Conservation (phyloP, 805 yeast species). For the Vanderwaltozyma yarrowii region DNA sequence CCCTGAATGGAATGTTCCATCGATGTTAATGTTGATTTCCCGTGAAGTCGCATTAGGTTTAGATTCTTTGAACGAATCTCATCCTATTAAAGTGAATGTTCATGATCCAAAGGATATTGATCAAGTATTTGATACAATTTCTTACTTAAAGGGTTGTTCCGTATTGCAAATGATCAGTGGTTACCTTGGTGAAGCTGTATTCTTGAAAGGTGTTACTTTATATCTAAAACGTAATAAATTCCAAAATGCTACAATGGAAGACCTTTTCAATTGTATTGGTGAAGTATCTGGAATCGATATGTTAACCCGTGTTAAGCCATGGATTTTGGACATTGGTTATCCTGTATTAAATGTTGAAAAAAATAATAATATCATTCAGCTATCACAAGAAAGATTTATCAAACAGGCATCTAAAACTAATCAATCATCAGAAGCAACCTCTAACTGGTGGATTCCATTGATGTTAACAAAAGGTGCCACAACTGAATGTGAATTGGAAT, state of each 20-base stretch:
- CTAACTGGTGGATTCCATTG: slow-evolving; percentile 49
- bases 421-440: not conserved
- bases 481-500: slow-evolving; percentile 1
- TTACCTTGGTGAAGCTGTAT: slow-evolving; percentile 56
- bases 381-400: slow-evolving; percentile 7
- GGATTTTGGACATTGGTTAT: slow-evolving; percentile 68
- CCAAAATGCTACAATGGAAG: slow-evolving; percentile 64
- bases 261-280: slow-evolving; percentile 55
- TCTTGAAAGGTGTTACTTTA: slow-evolving; percentile 61
- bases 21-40: slow-evolving; percentile 11
- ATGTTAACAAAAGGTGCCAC: slow-evolving; percentile 10
- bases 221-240: slow-evolving; percentile 55
- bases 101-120: slow-evolving; percentile 67
- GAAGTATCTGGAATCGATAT: slow-evolving; percentile 48
- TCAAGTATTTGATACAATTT: slow-evolving; percentile 73
- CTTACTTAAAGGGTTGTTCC: slow-evolving; percentile 75
- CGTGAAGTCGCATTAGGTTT: slow-evolving; percentile 33
- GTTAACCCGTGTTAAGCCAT: slow-evolving; percentile 33
- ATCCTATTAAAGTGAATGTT: slow-evolving; percentile 79
- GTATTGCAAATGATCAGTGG: slow-evolving; percentile 67
- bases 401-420: slow-evolving; percentile 1
- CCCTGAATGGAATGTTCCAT: slow-evolving; percentile 69
- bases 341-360: slow-evolving; percentile 51
- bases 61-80: slow-evolving; percentile 54
- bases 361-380: slow-evolving; percentile 6